Evolutionary conservation across 2,329 filamentous ascomycete species (phyloP), one percentile per base, ranked within the genome.

Genomic region (Drechslera avenae): DNA sequence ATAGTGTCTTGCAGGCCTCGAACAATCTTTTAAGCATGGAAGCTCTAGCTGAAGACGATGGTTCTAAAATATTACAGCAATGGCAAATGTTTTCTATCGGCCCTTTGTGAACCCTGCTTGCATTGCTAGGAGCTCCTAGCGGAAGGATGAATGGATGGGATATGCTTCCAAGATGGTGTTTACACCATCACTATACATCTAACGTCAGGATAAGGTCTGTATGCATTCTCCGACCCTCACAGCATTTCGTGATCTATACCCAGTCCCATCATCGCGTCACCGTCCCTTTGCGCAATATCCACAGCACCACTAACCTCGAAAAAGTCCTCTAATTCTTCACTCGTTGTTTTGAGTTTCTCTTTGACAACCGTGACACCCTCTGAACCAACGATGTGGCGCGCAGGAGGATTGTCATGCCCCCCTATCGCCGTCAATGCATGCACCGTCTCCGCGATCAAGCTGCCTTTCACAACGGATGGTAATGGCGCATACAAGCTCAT

Each of bases 321-420:
- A 73, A 97, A 97, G 62, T 97, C 94, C 73, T 97, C 94, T 49
- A 97, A 77, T 76, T 97, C 94, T 72, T 97, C 92, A 57, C 91
- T 96, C 2, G 97, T 90, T 2, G 91, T 97, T 78, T 95, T 96
- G 48, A 99, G 78, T 76, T 97, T 97, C 76, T 97, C 94, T 72
- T 93, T 95, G 32, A 97, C 93, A 33, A 89, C 89, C 5, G 85
- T 82, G 10, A 93, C 88, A 0, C 90, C 93, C 73, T 97, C 94
- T 46, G 88, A 85, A 0, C 94, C 93, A 2, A 97, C 92, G 64
- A 97, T 97, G 71, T 97, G 93, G 26, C 94, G 81, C 1, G 91
- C 90, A 0, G 94, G 94, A 1, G 94, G 94, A 71, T 97, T 97
- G 69, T 97, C 92, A 71, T 97, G 92, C 0, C 93, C 94, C 0